phyloP scores from a whole-genome alignment of 176 grass and related monocot genomes.

The Tillandsia leiboldiana region DNA sequence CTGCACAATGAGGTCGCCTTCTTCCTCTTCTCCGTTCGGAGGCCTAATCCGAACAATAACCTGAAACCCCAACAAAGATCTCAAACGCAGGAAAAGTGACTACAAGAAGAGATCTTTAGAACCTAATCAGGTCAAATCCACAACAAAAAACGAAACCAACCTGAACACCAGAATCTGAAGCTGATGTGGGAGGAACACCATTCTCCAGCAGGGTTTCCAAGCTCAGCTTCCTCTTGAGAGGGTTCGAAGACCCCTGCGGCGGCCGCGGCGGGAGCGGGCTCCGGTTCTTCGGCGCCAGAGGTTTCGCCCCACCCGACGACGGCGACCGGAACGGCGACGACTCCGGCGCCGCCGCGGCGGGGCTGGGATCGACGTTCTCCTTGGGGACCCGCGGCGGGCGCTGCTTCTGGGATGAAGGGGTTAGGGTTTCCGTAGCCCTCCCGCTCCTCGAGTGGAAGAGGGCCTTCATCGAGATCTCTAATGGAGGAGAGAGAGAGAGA shows the following conservation, averaged over 20 bases:
- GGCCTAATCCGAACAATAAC: slow-evolving; percentile 25
- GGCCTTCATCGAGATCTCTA: slow-evolving; percentile 17
- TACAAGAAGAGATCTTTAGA: neutral
- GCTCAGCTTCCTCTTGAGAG: slow-evolving; percentile 61
- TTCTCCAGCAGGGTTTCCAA: slow-evolving; percentile 16
- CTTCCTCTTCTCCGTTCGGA: slow-evolving; percentile 15
- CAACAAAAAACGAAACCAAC: slow-evolving; percentile 3
- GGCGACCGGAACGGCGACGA: slow-evolving; percentile 41
- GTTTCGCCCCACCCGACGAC: slow-evolving; percentile 17
- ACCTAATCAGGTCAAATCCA: neutral
- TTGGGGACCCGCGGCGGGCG: slow-evolving; percentile 19
- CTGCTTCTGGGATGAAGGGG: slow-evolving; percentile 14
- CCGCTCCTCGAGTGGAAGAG: slow-evolving; percentile 5
- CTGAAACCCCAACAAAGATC: slow-evolving; percentile 6
- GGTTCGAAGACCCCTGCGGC: slow-evolving; percentile 32
- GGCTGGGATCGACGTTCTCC: slow-evolving; percentile 23
- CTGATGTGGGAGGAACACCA: neutral
- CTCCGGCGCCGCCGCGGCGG: neutral
- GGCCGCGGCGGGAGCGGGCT: slow-evolving; percentile 35
- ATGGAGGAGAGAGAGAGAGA: neutral
- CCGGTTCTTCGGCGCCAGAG: slow-evolving; percentile 33
- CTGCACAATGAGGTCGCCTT: slow-evolving; percentile 9
- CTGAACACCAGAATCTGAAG: slow-evolving; percentile 53
- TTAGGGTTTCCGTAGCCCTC: slow-evolving; percentile 16
- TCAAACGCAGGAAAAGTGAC: neutral